Percentiles rank a stretch among this genome's conserved stretches.
These are phyloP conservation scores for Tetrahymena malaccensis DNA, from an alignment of 73 alveolate genomes.

Conservation along the genomic window DNA sequence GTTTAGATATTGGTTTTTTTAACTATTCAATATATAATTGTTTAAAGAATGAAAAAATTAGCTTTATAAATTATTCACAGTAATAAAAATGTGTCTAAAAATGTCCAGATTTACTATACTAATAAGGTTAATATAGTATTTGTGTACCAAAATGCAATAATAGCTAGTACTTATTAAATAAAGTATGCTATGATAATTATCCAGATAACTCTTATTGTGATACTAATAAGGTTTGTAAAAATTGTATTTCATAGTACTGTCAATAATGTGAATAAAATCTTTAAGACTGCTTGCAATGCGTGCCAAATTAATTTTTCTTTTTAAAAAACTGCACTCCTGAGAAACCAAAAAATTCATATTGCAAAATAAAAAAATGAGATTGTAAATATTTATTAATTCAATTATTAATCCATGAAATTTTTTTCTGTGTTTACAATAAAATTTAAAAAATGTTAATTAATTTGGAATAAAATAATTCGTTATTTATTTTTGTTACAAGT, in stretches of 20 bases:
- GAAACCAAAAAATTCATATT: background rate
- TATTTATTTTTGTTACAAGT: too few species aligned
- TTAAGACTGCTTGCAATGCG: background rate
- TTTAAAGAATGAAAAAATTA: too few species aligned
- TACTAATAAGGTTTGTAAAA: background rate
- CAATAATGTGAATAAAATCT: background rate
- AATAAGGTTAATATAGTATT: too few species aligned
- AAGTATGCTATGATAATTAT: background rate
- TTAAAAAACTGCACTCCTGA: background rate
- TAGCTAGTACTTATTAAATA: background rate
- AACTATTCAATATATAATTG: background rate
- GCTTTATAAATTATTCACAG: too few species aligned
- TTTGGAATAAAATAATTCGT: too few species aligned
- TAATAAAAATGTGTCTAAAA: background rate
- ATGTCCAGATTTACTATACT: background rate
- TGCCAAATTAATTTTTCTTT: background rate
- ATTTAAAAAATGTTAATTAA: too few species aligned
- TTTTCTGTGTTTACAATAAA: too few species aligned
- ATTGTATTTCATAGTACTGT: background rate
- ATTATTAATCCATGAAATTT: too few species aligned
- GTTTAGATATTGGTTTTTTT: background rate
- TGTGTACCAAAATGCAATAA: background rate
- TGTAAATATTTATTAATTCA: too few species aligned
- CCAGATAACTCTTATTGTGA: background rate
- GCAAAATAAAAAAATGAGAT: background rate